A percentile compares a stretch with the other conserved stretches of the same genome.
These are phyloP conservation scores for Grosmannia serpens DNA, from an alignment of 2,329 filamentous ascomycete genomes.

Conservation along the genomic window DNA sequence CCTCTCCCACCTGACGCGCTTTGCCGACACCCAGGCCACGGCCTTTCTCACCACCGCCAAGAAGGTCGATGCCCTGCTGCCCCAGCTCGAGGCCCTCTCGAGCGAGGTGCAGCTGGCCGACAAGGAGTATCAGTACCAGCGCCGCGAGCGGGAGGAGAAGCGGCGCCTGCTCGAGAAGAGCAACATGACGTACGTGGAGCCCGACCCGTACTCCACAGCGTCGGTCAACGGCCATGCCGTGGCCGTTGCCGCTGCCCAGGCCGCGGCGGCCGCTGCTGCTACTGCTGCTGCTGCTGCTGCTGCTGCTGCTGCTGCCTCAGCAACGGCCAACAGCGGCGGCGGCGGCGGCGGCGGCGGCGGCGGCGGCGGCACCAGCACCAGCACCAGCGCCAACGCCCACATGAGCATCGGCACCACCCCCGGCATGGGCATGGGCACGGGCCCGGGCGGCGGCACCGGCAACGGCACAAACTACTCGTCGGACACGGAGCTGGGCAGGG, in stretches of 20 bases:
- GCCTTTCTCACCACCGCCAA: constrained; percentile 74
- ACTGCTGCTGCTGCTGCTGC: neutral
- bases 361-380: neutral
- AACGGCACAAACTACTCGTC: constrained; percentile 20
- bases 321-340: neutral
- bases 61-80: constrained; percentile 75
- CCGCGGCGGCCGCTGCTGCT: neutral
- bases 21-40: constrained; percentile 79
- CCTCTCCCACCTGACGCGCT: constrained; percentile 85
- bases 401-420: neutral
- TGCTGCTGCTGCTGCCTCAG: neutral
- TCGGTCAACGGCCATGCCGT: neutral
- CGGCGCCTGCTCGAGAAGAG: constrained; percentile 81
- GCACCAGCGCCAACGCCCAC: neutral
- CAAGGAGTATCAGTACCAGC: constrained; percentile 91
- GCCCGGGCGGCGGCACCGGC: neutral
- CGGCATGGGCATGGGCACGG: neutral
- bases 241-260: neutral
- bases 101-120: constrained; percentile 86
- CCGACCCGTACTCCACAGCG: constrained; percentile 30
- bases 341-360: neutral
- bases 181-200: constrained; percentile 60
- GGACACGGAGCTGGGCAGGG: constrained; percentile 59
- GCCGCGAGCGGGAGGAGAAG: constrained; percentile 93
- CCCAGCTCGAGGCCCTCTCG: constrained; percentile 79